A percentile compares a stretch with the other conserved stretches of the same genome.
Evolutionary conservation across 257 asterid species (phyloP).

Genomic region (Verbascum thapsus): DNA sequence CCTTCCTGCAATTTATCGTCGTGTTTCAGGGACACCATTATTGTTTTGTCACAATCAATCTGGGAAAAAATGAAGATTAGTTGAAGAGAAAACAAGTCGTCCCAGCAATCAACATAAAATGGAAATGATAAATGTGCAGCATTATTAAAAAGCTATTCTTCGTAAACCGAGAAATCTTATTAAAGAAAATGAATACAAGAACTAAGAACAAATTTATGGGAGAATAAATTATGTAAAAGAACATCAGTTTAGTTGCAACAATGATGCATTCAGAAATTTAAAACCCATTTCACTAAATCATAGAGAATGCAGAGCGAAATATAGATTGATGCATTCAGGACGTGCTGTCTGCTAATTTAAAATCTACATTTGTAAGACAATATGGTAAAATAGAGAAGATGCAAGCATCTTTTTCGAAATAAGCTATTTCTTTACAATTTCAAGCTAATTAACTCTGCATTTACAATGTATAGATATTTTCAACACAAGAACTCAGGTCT

Average conservation of each 20-base stretch:
- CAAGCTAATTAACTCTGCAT: too few relatives aligned
- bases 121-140: slow-evolving; percentile 18
- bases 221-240: too few relatives aligned
- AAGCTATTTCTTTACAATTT: too few relatives aligned
- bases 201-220: too few relatives aligned
- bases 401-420: too few relatives aligned
- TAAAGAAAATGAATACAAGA: too few relatives aligned
- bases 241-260: not conserved
- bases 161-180: too few relatives aligned
- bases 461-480: not conserved
- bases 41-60: slow-evolving; percentile 97
- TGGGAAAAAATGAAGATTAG: slow-evolving; percentile 39
- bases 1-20: slow-evolving; percentile 99
- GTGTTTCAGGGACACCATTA: slow-evolving; percentile 89
- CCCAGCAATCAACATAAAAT: slow-evolving; percentile 9
- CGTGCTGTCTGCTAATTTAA: slow-evolving; percentile 2
- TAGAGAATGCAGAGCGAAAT: not conserved
- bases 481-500: not conserved
- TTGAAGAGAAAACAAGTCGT: slow-evolving; percentile 14
- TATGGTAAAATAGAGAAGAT: not conserved
- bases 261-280: slow-evolving; percentile 1
- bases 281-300: not conserved
- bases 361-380: slow-evolving; percentile 1
- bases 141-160: too few relatives aligned
- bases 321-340: not conserved